Evolutionary conservation across 1,284 basidiomycete species (phyloP).

Genomic region (Ceratobasidium papillatum): DNA sequence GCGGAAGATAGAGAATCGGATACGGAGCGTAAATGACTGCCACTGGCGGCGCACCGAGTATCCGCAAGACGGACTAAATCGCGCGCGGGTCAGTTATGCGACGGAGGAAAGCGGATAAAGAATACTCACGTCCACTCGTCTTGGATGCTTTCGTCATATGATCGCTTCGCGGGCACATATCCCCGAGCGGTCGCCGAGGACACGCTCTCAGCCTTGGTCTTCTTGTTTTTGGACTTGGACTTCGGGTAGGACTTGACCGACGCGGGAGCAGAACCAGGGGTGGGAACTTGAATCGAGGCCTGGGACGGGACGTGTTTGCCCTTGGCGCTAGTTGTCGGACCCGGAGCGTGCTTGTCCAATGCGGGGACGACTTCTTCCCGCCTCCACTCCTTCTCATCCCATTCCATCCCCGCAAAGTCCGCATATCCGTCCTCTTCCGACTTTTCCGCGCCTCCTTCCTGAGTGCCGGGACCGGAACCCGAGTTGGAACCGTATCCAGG

Average conservation of each 20-base stretch:
- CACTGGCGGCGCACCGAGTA: slow-evolving; percentile 25
- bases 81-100: background rate
- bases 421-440: slow-evolving; percentile 15
- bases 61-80: slow-evolving; percentile 21
- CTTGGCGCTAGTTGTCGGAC: background rate
- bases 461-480: background rate
- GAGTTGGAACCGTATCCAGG: slow-evolving; percentile 16
- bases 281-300: background rate
- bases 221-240: background rate
- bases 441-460: slow-evolving; percentile 17
- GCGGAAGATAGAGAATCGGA: slow-evolving; percentile 14
- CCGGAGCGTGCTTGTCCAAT: background rate
- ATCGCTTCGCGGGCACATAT: slow-evolving; percentile 21
- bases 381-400: slow-evolving; percentile 33
- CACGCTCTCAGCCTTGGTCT: slow-evolving; percentile 7
- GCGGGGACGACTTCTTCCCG: slow-evolving; percentile 32
- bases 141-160: slow-evolving; percentile 17
- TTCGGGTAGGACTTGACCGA: slow-evolving; percentile 11
- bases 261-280: background rate
- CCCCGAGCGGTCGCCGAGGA: slow-evolving; percentile 27
- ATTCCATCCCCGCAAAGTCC: slow-evolving; percentile 28
- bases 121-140: slow-evolving; percentile 35
- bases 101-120: background rate
- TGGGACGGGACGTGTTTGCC: background rate
- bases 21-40: slow-evolving; percentile 27